These are phyloP conservation scores for Xylaria nigripes DNA, from an alignment of 495 filamentous ascomycete genomes.

Conservation along the genomic window DNA sequence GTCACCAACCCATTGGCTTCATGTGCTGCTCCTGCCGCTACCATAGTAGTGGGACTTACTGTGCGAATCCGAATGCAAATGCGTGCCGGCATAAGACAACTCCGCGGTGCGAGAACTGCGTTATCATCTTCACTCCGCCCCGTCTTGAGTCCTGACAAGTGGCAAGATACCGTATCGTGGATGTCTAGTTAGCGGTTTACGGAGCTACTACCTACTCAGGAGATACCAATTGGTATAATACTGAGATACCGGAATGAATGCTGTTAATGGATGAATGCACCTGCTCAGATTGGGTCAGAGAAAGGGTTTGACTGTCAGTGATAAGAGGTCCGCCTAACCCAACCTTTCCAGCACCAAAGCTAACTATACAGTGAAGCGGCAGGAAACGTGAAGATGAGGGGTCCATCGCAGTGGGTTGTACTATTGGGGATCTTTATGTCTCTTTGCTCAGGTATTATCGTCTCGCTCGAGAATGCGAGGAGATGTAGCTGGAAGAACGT, in stretches of 20 bases:
- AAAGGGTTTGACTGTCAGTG: neutral
- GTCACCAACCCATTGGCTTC: slow-evolving; percentile 7
- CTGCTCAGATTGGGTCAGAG: too few species aligned
- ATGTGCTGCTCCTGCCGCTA: slow-evolving; percentile 6
- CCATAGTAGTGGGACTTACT: slow-evolving; percentile 5
- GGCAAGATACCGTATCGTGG: too few species aligned
- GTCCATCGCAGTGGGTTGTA: too few species aligned
- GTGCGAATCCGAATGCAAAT: slow-evolving; percentile 1
- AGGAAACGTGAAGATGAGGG: too few species aligned
- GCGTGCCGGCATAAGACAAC: neutral
- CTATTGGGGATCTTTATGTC: too few species aligned
- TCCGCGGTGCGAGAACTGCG: slow-evolving; percentile 1
- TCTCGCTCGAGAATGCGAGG: too few species aligned
- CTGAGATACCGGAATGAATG: too few species aligned
- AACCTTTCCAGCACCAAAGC: neutral
- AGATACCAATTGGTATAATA: too few species aligned
- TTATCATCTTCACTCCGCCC: slow-evolving; percentile 4
- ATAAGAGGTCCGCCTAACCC: neutral
- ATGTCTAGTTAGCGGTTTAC: too few species aligned
- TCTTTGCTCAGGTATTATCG: too few species aligned
- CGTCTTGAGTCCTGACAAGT: neutral
- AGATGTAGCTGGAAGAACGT: too few species aligned
- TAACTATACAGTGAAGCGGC: neutral
- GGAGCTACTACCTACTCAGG: neutral
- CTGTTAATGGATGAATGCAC: too few species aligned